A percentile compares a stretch with the other conserved stretches of the same genome.
phyloP scores from a whole-genome alignment of 371 early-diverging fungal species.

The Mortierella sp. region DNA sequence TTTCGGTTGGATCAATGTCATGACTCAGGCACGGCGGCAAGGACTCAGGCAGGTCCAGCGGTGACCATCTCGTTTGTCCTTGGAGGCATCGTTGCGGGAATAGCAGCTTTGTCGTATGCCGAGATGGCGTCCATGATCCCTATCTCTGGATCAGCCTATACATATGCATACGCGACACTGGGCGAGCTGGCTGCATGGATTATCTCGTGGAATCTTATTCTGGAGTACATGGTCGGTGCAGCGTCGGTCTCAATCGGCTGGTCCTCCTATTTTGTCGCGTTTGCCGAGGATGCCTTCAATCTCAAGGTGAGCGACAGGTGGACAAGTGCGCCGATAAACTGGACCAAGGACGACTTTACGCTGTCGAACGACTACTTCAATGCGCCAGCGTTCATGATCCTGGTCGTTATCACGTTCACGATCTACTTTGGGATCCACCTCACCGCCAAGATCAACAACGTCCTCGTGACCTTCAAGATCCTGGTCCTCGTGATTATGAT shows the following conservation, averaged over 20 bases:
- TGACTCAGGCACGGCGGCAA: constrained; percentile 79
- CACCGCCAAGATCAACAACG: constrained; percentile 78
- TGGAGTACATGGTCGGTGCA: constrained; percentile 86
- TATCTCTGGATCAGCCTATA: constrained; percentile 87
- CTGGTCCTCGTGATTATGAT: constrained; percentile 85
- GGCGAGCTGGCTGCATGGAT: constrained; percentile 89
- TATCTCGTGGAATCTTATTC: constrained; percentile 88
- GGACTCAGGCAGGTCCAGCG: constrained; percentile 83
- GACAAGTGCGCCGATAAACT: constrained; percentile 75
- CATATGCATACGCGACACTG: constrained; percentile 87
- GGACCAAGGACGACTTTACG: constrained; percentile 62
- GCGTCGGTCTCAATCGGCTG: constrained; percentile 80
- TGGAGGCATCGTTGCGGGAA: constrained; percentile 78
- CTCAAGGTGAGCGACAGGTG: constrained; percentile 62
- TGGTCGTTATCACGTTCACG: constrained; percentile 69
- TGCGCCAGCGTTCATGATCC: constrained; percentile 79
- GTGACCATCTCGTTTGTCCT: constrained; percentile 84
- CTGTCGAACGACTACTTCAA: constrained; percentile 75
- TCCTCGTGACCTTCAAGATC: constrained; percentile 82
- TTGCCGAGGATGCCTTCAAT: constrained; percentile 72
- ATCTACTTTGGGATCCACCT: constrained; percentile 80
- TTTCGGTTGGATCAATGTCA: not conserved
- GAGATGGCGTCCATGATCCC: constrained; percentile 90
- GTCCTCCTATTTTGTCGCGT: constrained; percentile 82
- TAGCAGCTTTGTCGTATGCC: constrained; percentile 85